Evolutionary conservation across 1,139 yeast species (phyloP).

Genomic region (Sugiyamaella pinicola): DNA sequence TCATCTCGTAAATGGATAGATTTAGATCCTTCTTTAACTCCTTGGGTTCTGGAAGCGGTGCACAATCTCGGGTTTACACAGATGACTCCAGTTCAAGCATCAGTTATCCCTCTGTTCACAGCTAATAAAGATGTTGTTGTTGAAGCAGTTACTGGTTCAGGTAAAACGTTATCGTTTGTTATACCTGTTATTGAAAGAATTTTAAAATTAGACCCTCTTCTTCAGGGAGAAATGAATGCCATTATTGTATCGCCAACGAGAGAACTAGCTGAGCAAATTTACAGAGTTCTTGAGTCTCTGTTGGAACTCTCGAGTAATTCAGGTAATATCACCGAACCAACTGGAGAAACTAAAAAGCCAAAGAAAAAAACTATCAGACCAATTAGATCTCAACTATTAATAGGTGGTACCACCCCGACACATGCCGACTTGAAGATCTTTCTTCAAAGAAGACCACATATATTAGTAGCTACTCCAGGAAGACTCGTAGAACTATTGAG

Average conservation of each 20-base stretch:
- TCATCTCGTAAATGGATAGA: slow-evolving; percentile 38
- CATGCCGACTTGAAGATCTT: slow-evolving; percentile 73
- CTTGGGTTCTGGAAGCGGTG: slow-evolving; percentile 58
- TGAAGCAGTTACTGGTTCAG: slow-evolving; percentile 95
- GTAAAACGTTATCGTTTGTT: slow-evolving; percentile 86
- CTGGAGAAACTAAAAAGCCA: slow-evolving; percentile 4
- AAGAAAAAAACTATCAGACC: slow-evolving; percentile 24
- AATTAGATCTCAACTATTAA: slow-evolving; percentile 68
- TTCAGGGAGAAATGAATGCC: slow-evolving; percentile 64
- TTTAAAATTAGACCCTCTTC: slow-evolving; percentile 38
- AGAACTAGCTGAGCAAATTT: slow-evolving; percentile 85
- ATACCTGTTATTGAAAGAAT: slow-evolving; percentile 78
- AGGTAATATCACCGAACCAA: slow-evolving; percentile 21
- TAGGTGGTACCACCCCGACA: slow-evolving; percentile 72
- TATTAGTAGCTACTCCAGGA: slow-evolving; percentile 93
- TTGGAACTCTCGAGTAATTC: slow-evolving; percentile 62
- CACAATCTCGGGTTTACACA: slow-evolving; percentile 69
- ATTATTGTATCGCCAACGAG: slow-evolving; percentile 86
- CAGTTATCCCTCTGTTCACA: slow-evolving; percentile 83
- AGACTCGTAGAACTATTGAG: slow-evolving; percentile 73
- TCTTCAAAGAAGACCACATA: slow-evolving; percentile 59
- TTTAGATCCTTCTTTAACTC: slow-evolving; percentile 34
- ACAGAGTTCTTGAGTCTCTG: slow-evolving; percentile 62
- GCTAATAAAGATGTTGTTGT: slow-evolving; percentile 96
- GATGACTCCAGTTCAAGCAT: slow-evolving; percentile 98